A percentile compares a stretch with the other conserved stretches of the same genome.
These are phyloP conservation scores for Colletotrichum sp. DNA, from an alignment of 2,329 filamentous ascomycete genomes.

Conservation along the genomic window DNA sequence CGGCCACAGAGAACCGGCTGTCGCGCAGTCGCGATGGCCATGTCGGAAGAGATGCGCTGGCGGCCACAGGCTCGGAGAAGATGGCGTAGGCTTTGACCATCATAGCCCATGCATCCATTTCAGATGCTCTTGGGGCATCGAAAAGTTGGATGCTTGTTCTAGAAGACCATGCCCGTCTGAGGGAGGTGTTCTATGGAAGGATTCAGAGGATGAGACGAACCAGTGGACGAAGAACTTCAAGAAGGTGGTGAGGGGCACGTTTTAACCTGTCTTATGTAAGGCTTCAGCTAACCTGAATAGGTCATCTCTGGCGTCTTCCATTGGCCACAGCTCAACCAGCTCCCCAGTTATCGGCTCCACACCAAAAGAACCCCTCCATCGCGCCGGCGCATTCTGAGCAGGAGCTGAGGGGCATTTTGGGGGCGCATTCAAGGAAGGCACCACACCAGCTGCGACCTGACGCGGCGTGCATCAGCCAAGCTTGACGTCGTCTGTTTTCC, in stretches of 20 bases:
- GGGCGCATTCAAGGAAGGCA: neutral
- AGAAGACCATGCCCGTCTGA: neutral
- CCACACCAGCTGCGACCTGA: slow-evolving; percentile 4
- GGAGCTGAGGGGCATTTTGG: neutral
- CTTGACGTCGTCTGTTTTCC: slow-evolving; percentile 6
- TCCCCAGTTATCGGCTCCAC: neutral
- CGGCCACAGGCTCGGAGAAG: neutral
- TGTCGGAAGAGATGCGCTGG: neutral
- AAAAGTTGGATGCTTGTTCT: neutral
- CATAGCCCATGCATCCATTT: neutral
- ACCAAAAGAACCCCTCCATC: neutral
- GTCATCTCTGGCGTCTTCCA: neutral
- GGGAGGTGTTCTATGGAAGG: neutral
- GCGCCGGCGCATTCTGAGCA: neutral
- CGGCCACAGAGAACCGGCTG: neutral
- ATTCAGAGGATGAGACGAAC: neutral
- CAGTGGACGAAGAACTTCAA: neutral
- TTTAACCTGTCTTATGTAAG: neutral
- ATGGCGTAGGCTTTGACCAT: neutral
- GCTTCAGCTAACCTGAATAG: neutral
- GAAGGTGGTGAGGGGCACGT: neutral
- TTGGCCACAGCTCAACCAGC: neutral
- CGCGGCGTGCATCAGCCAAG: slow-evolving; percentile 20
- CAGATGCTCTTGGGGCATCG: neutral
- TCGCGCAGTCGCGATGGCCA: neutral